These are phyloP conservation scores for Talaromyces sp. DNA, from an alignment of 2,329 filamentous ascomycete genomes.

Conservation along the genomic window DNA sequence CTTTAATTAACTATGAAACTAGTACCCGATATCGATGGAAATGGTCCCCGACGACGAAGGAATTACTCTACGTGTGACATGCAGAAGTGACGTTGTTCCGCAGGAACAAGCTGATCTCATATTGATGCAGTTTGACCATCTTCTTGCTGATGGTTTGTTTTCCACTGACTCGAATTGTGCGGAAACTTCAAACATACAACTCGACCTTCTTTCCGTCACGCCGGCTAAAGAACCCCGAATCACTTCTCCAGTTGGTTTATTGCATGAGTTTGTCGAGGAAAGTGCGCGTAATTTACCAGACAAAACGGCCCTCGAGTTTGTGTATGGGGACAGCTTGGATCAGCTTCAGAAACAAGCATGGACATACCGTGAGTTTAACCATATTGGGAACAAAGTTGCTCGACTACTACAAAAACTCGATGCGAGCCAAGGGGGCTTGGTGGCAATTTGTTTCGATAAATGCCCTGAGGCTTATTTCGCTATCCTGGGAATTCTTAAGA, in stretches of 20 bases:
- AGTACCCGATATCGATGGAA: constrained; percentile 76
- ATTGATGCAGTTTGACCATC: constrained; percentile 65
- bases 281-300: constrained; percentile 54
- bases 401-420: constrained; percentile 53
- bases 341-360: constrained; percentile 52
- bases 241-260: constrained; percentile 51
- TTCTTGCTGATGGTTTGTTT: constrained; percentile 56
- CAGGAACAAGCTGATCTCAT: constrained; percentile 61
- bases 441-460: constrained; percentile 79
- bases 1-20: constrained; percentile 11
- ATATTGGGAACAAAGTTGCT: constrained; percentile 67
- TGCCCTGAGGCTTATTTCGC: constrained; percentile 78
- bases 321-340: constrained; percentile 49
- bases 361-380: constrained; percentile 70
- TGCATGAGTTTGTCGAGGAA: constrained; percentile 74
- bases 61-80: constrained; percentile 63
- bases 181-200: constrained; percentile 29
- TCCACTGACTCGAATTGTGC: constrained; percentile 38
- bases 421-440: constrained; percentile 53
- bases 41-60: constrained; percentile 53
- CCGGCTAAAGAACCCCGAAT: constrained; percentile 58
- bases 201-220: constrained; percentile 54
- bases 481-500: constrained; percentile 76
- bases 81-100: constrained; percentile 61
- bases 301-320: constrained; percentile 70